Evolutionary conservation across 1,139 yeast species (phyloP), one percentile per base, ranked within the genome.

Genomic region (Scheffersomyces segobiensis): DNA sequence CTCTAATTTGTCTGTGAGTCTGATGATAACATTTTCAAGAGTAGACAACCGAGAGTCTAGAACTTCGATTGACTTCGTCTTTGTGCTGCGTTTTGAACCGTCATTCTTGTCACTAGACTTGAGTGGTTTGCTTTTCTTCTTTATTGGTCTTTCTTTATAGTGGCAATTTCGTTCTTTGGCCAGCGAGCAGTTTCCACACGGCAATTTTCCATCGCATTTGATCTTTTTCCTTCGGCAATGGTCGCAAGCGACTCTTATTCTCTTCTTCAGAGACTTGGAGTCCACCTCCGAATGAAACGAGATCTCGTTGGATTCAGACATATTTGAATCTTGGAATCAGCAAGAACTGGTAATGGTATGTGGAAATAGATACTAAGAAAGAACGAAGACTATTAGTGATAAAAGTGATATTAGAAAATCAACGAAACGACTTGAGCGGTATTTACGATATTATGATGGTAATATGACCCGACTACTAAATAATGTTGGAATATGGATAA

Each of bases 101-200:
- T 55, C 56, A 7, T 58, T 49, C 47, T 50, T 49, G 48, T 19
- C 18, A 42, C 18, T 18, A 53, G 47, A 26, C 49, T 32, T 22
- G 48, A 52, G 57, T 17, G 53, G 50, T 32, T 32, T 42, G 7
- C 17, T 51, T 52, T 55, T 51, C 32, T 61, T 65, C 56, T 67
- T 69, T 49, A 62, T 58, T 1, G 68, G 68, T 46, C 72, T 64
- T 52, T 74, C 76, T 22, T 68, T 69, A 56, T 75, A 77, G 51
- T 65, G 67, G 61, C 81, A 77, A 5, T 63, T 57, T 1, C 65
- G 46, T 21, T 67, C 69, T 24, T 67, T 71, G 5, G 66, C 60
- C 48, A 46, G 54, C 19, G 47, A 49, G 47, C 67, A 65, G 54
- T 63, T 60, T 46, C 52, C 48, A 46, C 67, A 65, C 2, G 61